Percentiles rank a stretch among this genome's conserved stretches.
These are phyloP conservation scores for Diaporthe aspalathi DNA, from an alignment of 2,329 filamentous ascomycete genomes.

Conservation along the genomic window DNA sequence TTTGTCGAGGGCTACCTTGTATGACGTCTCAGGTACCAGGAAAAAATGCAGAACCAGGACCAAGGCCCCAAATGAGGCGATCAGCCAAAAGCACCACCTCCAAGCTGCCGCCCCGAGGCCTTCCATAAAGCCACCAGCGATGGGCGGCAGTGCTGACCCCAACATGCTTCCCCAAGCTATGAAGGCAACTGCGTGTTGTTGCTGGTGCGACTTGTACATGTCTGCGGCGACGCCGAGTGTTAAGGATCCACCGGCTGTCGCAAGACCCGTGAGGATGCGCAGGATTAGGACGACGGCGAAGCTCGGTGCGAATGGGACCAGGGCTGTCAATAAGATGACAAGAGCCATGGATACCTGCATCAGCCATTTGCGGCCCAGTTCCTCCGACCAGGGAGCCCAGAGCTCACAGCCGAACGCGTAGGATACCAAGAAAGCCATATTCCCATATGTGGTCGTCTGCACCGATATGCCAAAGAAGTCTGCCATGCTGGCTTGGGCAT, in stretches of 20 bases:
- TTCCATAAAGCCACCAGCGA: constrained; percentile 66
- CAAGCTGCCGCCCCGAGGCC: background rate
- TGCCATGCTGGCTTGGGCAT: constrained; percentile 57
- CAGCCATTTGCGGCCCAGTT: constrained; percentile 63
- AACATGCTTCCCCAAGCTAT: constrained; percentile 57
- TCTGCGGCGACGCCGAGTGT: constrained; percentile 74
- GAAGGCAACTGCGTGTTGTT: constrained; percentile 70
- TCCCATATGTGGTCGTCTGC: constrained; percentile 58
- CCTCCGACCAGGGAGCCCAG: constrained; percentile 67
- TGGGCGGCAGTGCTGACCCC: constrained; percentile 65
- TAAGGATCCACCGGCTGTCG: constrained; percentile 72
- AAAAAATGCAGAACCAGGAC: background rate
- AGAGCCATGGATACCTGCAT: constrained; percentile 62
- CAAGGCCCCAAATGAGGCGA: background rate
- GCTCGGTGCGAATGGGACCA: constrained; percentile 54
- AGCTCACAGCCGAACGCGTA: constrained; percentile 64
- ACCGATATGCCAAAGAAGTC: constrained; percentile 58
- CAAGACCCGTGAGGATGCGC: constrained; percentile 63
- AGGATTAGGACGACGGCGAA: constrained; percentile 55
- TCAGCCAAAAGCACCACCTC: constrained; percentile 28
- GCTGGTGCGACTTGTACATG: constrained; percentile 67
- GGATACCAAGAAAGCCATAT: constrained; percentile 61
- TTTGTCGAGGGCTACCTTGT: constrained; percentile 18
- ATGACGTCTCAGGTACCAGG: constrained; percentile 6
- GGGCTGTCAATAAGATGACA: constrained; percentile 65